Base-by-base conservation (phyloP, 1,284 basidiomycete species). In the Pseudozyma hubeiensis region DNA sequence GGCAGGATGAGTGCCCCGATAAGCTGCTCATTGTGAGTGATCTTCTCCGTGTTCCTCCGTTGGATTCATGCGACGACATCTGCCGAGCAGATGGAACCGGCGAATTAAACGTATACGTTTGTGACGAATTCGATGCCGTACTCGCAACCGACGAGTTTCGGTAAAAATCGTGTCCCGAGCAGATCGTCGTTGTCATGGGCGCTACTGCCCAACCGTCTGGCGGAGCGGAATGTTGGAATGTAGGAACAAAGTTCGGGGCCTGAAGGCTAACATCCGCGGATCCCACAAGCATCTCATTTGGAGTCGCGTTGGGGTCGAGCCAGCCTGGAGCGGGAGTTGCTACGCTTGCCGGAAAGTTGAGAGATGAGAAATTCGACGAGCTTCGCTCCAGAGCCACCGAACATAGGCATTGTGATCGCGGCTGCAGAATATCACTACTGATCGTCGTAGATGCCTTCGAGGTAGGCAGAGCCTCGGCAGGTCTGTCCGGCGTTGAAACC, bases 281-380 rank as follows among this genome's bases (percentile, higher is more conserved):
- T 33, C 48, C 31, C 31, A 53, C 17, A 0, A 40, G 62, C 29
- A 48, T 14, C 17, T 53, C 50, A 3, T 7, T 19, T 1, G 62
- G 49, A 4, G 30, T 31, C 2, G 48, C 34, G 4, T 54, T 45
- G 1, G 63, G 56, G 29, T 65, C 10, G 19, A 65, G 55, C 63
- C 63, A 54, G 19, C 63, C 63, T 3, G 56, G 63, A n/a, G 55
- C 63, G 5, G 63, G 63, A 14, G 49, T 49, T 0, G 52, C 46
- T 3, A 54, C 31, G 4, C 54, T 51, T 14, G 41, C 16, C 1
- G 56, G 50, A 39, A 54, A 13, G 1, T 46, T 14, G 11, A n/a
- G 17, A 11, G 41, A 7, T 7, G 40, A 31, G 16, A 45, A 46
- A 1, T 40, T 47, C 33, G 46, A 48, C 11, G 54, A 46, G 7